Conservation (phyloP, 306 rosid species). For the Lathyrus oleraceus region DNA sequence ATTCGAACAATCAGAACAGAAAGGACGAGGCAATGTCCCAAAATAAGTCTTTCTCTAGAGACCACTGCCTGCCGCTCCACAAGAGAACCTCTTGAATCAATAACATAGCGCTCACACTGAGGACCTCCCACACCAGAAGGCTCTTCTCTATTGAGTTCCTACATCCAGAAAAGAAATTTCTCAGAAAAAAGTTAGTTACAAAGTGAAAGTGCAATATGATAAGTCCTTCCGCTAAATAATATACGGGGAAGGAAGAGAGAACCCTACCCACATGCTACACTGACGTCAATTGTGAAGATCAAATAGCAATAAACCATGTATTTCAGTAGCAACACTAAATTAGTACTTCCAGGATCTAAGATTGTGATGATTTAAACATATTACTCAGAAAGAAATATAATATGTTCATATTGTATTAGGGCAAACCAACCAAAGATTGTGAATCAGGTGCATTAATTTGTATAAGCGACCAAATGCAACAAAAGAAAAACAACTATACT, state of each 20-base stretch:
- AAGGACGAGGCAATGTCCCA: conserved; percentile 93
- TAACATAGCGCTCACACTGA: conserved; percentile 72
- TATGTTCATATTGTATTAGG: background rate
- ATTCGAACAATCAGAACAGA: conserved; percentile 75
- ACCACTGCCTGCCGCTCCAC: conserved; percentile 93
- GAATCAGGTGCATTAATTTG: background rate
- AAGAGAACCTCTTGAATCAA: conserved; percentile 95
- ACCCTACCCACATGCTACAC: background rate
- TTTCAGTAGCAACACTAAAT: conserved; percentile 2
- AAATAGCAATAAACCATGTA: background rate
- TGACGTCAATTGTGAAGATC: background rate
- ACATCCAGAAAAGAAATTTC: conserved; percentile 32
- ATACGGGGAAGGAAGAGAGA: background rate
- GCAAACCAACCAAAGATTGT: conserved; percentile 10
- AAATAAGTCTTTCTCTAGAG: conserved; percentile 82
- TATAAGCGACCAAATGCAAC: background rate
- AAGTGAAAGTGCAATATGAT: conserved; percentile 7
- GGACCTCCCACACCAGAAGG: conserved; percentile 97
- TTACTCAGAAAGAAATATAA: background rate
- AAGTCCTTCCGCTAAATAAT: conserved; percentile 5
- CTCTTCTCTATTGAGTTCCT: conserved; percentile 96
- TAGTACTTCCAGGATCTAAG: background rate
- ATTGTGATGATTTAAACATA: conserved; percentile 11
- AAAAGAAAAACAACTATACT: background rate
- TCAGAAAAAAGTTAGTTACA: conserved; percentile 9